Evolutionary conservation across 768 basidiomycete genomes (phyloP).

Genomic region (Hemileccinum rubropunctum): DNA sequence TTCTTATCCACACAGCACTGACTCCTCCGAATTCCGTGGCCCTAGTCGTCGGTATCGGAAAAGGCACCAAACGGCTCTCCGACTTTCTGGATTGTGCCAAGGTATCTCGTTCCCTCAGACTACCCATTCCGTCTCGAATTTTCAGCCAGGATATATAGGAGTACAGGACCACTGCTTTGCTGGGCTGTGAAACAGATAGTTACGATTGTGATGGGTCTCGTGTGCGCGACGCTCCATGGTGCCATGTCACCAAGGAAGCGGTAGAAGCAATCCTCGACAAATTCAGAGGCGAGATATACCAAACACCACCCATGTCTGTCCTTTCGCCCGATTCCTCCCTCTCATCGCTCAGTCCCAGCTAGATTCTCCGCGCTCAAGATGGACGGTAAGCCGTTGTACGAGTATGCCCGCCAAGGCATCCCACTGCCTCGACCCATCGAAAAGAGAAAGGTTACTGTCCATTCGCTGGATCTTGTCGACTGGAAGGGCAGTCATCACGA

Average conservation of each 20-base stretch:
- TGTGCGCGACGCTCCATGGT: constrained; percentile 75
- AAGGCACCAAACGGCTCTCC: constrained; percentile 82
- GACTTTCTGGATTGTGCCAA: constrained; percentile 89
- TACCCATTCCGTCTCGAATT: constrained; percentile 7
- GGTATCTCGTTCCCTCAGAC: constrained; percentile 39
- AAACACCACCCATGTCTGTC: constrained; percentile 87
- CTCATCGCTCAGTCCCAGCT: constrained; percentile 9
- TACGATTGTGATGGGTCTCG: constrained; percentile 89
- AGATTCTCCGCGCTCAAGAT: constrained; percentile 99
- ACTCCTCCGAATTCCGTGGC: constrained; percentile 2
- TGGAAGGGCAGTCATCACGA: constrained; percentile 78
- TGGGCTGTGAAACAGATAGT: constrained; percentile 93
- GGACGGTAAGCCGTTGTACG: constrained; percentile 94
- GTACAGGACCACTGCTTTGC: constrained; percentile 84
- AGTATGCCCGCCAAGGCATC: constrained; percentile 89
- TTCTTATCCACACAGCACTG: constrained; percentile 1
- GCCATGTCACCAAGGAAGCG: constrained; percentile 75
- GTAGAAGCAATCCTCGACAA: constrained; percentile 65
- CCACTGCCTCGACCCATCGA: constrained; percentile 96
- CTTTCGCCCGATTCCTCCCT: not conserved
- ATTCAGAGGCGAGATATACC: constrained; percentile 86
- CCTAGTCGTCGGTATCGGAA: constrained; percentile 84
- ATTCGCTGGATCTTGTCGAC: constrained; percentile 72
- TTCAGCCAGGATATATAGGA: constrained; percentile 51
- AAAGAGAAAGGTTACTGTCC: constrained; percentile 75